These are phyloP conservation scores for Vitis cinerea DNA, from an alignment of 164 flowering plant genomes.

Conservation along the genomic window DNA sequence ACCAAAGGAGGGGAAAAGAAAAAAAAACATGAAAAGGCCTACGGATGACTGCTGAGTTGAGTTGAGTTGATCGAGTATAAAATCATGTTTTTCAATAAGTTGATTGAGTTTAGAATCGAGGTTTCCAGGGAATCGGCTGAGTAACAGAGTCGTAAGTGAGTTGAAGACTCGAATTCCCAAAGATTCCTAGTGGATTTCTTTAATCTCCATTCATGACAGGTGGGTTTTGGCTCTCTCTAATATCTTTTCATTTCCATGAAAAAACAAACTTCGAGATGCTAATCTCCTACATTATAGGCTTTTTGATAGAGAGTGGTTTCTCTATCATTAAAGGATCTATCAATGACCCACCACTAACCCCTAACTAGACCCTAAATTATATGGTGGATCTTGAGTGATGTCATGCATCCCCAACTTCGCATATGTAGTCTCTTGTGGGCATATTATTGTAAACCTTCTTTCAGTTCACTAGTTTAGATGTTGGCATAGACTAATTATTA, in stretches of 20 bases:
- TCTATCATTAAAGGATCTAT: slow-evolving; percentile 9
- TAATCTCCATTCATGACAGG: no score
- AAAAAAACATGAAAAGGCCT: no score
- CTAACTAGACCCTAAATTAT: neutral
- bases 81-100: no score
- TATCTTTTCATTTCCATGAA: slow-evolving; percentile 1
- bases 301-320: slow-evolving; percentile 2
- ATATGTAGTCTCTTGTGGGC: neutral
- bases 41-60: no score
- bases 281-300: slow-evolving; percentile 19
- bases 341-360: slow-evolving; percentile 22
- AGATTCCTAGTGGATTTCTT: neutral
- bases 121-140: no score
- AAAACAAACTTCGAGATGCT: slow-evolving; percentile 15
- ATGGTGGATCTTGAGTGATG: neutral
- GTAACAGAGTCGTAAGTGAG: neutral
- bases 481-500: slow-evolving; percentile 6
- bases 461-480: slow-evolving; percentile 16
- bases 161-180: slow-evolving; percentile 1
- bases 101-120: no score
- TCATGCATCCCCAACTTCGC: neutral
- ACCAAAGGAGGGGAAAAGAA: neutral
- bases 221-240: no score
- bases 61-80: no score
- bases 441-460: slow-evolving; percentile 5